phyloP scores from a whole-genome alignment of 306 rosid genomes.

The Notholithocarpus densiflorus region DNA sequence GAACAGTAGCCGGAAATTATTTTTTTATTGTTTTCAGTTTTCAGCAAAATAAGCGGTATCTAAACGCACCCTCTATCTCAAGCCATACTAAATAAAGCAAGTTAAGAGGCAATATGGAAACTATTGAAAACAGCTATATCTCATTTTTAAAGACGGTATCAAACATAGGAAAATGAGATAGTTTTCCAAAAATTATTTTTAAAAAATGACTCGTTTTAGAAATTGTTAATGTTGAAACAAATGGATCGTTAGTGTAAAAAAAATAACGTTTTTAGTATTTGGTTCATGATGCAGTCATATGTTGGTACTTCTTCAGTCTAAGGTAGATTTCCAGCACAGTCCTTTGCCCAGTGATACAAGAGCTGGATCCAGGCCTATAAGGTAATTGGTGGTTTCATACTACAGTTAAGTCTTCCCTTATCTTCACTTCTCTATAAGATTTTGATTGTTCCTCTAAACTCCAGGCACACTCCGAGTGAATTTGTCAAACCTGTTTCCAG shows the following conservation, averaged over 20 bases:
- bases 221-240: too few relatives aligned
- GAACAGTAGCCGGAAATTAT: too few relatives aligned
- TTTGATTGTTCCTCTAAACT: slow-evolving; percentile 34
- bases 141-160: too few relatives aligned
- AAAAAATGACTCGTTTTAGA: too few relatives aligned
- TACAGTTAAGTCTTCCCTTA: slow-evolving; percentile 12
- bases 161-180: too few relatives aligned
- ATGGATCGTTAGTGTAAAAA: slow-evolving; percentile 1
- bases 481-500: slow-evolving; percentile 95
- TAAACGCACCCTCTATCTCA: too few relatives aligned
- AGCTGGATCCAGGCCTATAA: slow-evolving; percentile 47
- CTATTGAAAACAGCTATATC: too few relatives aligned
- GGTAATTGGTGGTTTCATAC: slow-evolving; percentile 37
- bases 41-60: too few relatives aligned
- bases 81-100: too few relatives aligned
- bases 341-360: slow-evolving; percentile 74
- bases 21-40: too few relatives aligned
- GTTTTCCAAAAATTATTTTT: too few relatives aligned
- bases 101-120: too few relatives aligned
- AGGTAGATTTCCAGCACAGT: slow-evolving; percentile 91
- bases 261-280: slow-evolving; percentile 1
- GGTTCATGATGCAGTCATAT: slow-evolving; percentile 68
- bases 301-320: slow-evolving; percentile 84
- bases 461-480: slow-evolving; percentile 73
- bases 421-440: slow-evolving; percentile 16